Conservation (phyloP, 306 rosid genomes). For the Pterocarpus santalinus region DNA sequence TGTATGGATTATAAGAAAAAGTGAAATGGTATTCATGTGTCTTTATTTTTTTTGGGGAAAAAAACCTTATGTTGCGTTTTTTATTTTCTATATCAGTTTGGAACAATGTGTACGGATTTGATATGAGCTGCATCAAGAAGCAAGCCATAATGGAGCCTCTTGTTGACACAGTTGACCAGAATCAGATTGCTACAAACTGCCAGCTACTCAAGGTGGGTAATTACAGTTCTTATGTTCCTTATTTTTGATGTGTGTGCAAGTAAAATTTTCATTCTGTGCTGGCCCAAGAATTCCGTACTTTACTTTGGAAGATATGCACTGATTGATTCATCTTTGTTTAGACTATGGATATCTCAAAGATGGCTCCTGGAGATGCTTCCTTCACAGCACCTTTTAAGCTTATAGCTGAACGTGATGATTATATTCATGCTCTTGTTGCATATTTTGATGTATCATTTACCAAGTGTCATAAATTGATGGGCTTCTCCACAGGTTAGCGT, state of each 20-base stretch:
- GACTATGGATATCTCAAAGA: constrained; percentile 99
- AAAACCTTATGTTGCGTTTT: constrained; percentile 20
- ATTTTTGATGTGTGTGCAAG: constrained; percentile 5
- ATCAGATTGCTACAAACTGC: constrained; percentile 92
- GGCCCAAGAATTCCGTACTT: background rate
- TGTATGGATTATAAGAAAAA: background rate
- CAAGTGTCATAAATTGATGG: constrained; percentile 89
- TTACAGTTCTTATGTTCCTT: constrained; percentile 14
- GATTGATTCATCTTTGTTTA: constrained; percentile 55
- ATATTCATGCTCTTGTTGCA: constrained; percentile 94
- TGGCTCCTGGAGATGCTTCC: constrained; percentile 93
- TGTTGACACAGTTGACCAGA: constrained; percentile 95
- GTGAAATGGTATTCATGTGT: background rate
- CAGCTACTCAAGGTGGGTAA: constrained; percentile 84
- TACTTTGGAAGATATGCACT: constrained; percentile 15
- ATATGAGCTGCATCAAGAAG: constrained; percentile 99
- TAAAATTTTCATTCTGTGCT: background rate
- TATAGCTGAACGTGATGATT: constrained; percentile 88
- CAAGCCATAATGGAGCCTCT: constrained; percentile 98
- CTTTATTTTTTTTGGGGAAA: background rate
- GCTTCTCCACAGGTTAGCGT: constrained; percentile 91
- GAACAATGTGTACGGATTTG: constrained; percentile 92
- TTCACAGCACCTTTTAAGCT: constrained; percentile 95
- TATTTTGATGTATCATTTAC: constrained; percentile 96
- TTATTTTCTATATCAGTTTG: constrained; percentile 70